These are phyloP conservation scores for Quercus mongolica DNA, from an alignment of 306 rosid genomes.

Conservation along the genomic window DNA sequence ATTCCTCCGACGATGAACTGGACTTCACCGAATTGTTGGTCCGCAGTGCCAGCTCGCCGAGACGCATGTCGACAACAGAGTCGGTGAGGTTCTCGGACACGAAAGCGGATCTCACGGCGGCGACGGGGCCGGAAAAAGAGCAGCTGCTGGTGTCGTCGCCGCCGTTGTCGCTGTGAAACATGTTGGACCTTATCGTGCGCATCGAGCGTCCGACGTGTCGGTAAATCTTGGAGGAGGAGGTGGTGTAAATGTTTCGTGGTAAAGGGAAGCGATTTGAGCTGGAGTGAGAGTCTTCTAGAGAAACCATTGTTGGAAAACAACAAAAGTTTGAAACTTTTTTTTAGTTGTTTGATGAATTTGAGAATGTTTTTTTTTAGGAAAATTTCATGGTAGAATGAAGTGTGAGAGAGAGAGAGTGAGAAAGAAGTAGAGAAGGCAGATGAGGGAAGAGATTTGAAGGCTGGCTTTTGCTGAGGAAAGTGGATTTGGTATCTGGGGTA, in stretches of 20 bases:
- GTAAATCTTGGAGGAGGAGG: slow-evolving; percentile 46
- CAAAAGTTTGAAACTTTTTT: no score
- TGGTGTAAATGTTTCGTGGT: slow-evolving; percentile 33
- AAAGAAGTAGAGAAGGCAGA: slow-evolving; percentile 23
- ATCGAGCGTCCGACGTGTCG: slow-evolving; percentile 78
- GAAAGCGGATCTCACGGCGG: slow-evolving; percentile 44
- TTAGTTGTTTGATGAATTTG: not conserved
- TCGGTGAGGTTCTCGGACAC: slow-evolving; percentile 72
- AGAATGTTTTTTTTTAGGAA: not conserved
- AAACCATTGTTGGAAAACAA: slow-evolving; percentile 51
- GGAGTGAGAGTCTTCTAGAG: slow-evolving; percentile 68
- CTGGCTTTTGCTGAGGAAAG: slow-evolving; percentile 28
- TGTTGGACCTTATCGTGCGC: slow-evolving; percentile 81
- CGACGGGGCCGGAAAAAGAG: slow-evolving; percentile 32
- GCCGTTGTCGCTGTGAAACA: slow-evolving; percentile 32
- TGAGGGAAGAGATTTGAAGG: slow-evolving; percentile 23
- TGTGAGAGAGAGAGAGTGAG: slow-evolving; percentile 9
- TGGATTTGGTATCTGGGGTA: slow-evolving; percentile 21
- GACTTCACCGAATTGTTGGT: slow-evolving; percentile 36
- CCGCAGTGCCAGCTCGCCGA: slow-evolving; percentile 75
- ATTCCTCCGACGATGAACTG: slow-evolving; percentile 47
- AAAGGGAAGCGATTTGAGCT: slow-evolving; percentile 59
- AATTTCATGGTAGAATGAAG: slow-evolving; percentile 27
- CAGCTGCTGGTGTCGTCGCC: slow-evolving; percentile 45
- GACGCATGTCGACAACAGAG: slow-evolving; percentile 81